A percentile compares a stretch with the other conserved stretches of the same genome.
Evolutionary conservation across 805 yeast species (phyloP).

Genomic region (Cyberlindnera maritima): DNA sequence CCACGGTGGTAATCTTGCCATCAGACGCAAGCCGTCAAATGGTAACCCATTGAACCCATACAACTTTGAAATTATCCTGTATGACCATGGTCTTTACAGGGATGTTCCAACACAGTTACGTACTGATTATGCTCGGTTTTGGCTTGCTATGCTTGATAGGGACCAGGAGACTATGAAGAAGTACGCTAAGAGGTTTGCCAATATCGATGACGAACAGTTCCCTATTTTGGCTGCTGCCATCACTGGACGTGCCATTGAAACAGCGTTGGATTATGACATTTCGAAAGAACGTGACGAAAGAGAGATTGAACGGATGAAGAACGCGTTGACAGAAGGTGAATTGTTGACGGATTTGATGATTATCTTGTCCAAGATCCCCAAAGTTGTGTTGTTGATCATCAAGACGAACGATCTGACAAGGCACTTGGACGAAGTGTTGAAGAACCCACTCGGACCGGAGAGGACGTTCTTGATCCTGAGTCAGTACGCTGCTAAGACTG

Average conservation of each 20-base stretch:
- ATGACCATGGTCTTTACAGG: constrained; percentile 94
- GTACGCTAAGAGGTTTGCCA: constrained; percentile 78
- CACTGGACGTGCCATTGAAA: constrained; percentile 87
- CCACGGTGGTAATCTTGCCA: constrained; percentile 95
- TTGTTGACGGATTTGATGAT: constrained; percentile 75
- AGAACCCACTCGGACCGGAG: constrained; percentile 82
- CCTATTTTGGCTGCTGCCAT: constrained; percentile 88
- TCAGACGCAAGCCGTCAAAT: constrained; percentile 42
- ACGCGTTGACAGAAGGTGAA: constrained; percentile 57
- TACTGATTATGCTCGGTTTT: constrained; percentile 81
- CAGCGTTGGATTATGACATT: constrained; percentile 66
- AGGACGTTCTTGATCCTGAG: constrained; percentile 88
- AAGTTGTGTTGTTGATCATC: constrained; percentile 78
- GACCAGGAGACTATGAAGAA: constrained; percentile 62
- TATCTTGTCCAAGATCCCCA: constrained; percentile 75
- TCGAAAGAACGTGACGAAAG: constrained; percentile 48
- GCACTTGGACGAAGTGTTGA: constrained; percentile 77
- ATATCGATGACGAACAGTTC: constrained; percentile 73
- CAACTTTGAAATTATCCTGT: constrained; percentile 87
- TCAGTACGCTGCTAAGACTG: constrained; percentile 79
- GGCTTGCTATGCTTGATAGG: constrained; percentile 83
- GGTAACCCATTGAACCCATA: constrained; percentile 39
- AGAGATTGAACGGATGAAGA: constrained; percentile 70
- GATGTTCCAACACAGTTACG: constrained; percentile 75
- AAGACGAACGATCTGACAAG: constrained; percentile 95